Conservation (phyloP, 2,329 filamentous ascomycete genomes). For the Trichoderma sp. region DNA sequence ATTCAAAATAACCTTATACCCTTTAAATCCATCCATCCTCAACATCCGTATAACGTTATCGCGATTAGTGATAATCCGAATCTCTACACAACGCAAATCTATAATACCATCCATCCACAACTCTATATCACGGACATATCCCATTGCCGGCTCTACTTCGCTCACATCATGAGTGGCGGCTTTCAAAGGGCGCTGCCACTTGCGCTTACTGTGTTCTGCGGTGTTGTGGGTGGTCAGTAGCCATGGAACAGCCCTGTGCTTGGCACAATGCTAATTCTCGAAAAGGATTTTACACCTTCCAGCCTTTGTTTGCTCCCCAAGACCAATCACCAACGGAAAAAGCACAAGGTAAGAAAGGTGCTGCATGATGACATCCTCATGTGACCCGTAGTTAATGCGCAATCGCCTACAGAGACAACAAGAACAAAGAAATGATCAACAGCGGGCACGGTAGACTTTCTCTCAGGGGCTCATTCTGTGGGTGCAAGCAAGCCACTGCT, state of each 20-base stretch:
- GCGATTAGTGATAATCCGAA: neutral
- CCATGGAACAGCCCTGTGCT: neutral
- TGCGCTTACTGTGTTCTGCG: constrained; percentile 37
- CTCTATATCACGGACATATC: neutral
- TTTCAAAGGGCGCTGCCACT: constrained; percentile 36
- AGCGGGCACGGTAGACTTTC: neutral
- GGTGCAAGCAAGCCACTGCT: neutral
- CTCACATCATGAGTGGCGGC: constrained; percentile 32
- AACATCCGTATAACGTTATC: neutral
- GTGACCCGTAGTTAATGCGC: neutral
- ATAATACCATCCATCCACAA: neutral
- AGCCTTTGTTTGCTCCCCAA: constrained; percentile 32
- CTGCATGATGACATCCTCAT: neutral
- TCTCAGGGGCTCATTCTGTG: neutral
- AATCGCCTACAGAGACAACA: neutral
- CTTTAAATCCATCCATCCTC: neutral
- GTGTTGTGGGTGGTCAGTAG: constrained; percentile 36
- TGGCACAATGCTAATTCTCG: neutral
- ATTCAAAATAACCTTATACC: neutral
- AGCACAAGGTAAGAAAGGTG: constrained; percentile 19
- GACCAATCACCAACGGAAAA: constrained; percentile 19
- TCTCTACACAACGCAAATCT: neutral
- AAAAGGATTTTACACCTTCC: constrained; percentile 39
- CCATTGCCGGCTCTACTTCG: too few relatives aligned
- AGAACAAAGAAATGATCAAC: neutral